Percentiles rank a stretch among this genome's conserved stretches.
Evolutionary conservation across 148 eudicot species (phyloP).

Genomic region (Pharnaceum exiguum): DNA sequence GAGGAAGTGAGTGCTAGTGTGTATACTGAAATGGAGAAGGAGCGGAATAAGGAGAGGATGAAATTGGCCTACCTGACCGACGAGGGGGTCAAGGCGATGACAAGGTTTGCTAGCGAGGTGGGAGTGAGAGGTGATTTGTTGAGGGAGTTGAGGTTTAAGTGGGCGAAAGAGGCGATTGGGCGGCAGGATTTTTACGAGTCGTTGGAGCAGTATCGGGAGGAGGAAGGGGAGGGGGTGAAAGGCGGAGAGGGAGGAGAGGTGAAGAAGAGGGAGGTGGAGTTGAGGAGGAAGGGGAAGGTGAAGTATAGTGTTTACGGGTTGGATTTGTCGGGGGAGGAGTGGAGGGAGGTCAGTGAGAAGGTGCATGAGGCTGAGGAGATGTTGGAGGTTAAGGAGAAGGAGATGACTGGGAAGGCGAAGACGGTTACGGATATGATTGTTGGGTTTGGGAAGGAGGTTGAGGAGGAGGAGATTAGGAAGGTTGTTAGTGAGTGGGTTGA

Average conservation of each 20-base stretch:
- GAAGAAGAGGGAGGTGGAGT: constrained; percentile 15
- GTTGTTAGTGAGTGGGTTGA: constrained; percentile 68
- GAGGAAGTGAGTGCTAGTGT: constrained; percentile 70
- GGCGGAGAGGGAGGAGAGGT: constrained; percentile 24
- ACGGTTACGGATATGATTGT: constrained; percentile 65
- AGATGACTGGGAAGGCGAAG: constrained; percentile 66
- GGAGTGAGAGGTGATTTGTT: constrained; percentile 93
- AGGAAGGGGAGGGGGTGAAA: constrained; percentile 11
- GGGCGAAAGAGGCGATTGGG: constrained; percentile 92
- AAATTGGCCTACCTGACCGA: constrained; percentile 65
- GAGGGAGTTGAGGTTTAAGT: constrained; percentile 81
- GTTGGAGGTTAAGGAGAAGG: constrained; percentile 67
- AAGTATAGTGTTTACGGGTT: constrained; percentile 87
- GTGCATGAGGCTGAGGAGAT: constrained; percentile 55
- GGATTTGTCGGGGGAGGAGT: constrained; percentile 71
- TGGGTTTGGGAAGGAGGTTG: constrained; percentile 42
- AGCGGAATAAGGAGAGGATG: constrained; percentile 68
- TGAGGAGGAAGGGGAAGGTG: constrained; percentile 75
- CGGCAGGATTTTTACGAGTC: constrained; percentile 57
- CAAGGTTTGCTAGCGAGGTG: constrained; percentile 79
- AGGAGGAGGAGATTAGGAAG: constrained; percentile 38
- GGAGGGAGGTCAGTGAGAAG: constrained; percentile 81
- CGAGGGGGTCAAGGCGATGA: constrained; percentile 70
- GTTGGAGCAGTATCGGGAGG: constrained; percentile 30
- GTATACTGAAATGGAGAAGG: constrained; percentile 73